Evolutionary conservation across 345 rosid genomes (phyloP), one percentile per base, ranked within the genome.

Genomic region (Aquilaria yunnanensis): DNA sequence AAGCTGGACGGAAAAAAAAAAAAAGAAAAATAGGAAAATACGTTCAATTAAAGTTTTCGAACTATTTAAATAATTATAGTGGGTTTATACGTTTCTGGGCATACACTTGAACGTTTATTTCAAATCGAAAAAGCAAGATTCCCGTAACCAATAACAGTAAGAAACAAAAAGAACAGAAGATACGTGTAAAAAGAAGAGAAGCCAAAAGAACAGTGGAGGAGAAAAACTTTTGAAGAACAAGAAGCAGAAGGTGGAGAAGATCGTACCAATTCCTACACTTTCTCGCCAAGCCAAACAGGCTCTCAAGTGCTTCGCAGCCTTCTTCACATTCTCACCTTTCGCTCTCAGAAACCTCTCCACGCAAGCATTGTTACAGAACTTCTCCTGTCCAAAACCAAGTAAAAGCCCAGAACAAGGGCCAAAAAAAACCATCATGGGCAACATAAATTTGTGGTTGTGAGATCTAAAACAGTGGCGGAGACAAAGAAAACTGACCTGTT

Each of bases 221-320:
- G 14, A 32, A 6, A 11, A 31, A n/a, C 32, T 14, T 59, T 5
- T 47, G 12, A 32, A 6, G 49, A 57, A 41, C 48, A 46, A 45
- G 56, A 58, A 54, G 32, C 41, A 59, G 31, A 57, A 48, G 51
- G 48, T 13, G 9, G 53, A 50, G 14, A 11, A n/a, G 13, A 30
- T n/a, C 11, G 10, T 55, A 93, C 97, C 99, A 32, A 69, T 82
- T 69, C 84, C 87, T 16, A 88, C 62, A 59, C 68, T 77, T 57
- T 85, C 88, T 77, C 96, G 89, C 99, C 99, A 94, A 23, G 91
- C 80, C 74, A 94, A 96, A 68, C 93, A 90, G 16, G 96, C 78
- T 52, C 86, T 69, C 37, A 94, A 78, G 63, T 80, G 83, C 74
- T 88, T 94, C 3, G 91, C 82, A 54, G 97, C 85, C 78, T 87